Percentiles rank a stretch among this genome's conserved stretches.
These are phyloP conservation scores for Scorias spongiosa DNA, from an alignment of 2,329 filamentous ascomycete species.

Conservation along the genomic window DNA sequence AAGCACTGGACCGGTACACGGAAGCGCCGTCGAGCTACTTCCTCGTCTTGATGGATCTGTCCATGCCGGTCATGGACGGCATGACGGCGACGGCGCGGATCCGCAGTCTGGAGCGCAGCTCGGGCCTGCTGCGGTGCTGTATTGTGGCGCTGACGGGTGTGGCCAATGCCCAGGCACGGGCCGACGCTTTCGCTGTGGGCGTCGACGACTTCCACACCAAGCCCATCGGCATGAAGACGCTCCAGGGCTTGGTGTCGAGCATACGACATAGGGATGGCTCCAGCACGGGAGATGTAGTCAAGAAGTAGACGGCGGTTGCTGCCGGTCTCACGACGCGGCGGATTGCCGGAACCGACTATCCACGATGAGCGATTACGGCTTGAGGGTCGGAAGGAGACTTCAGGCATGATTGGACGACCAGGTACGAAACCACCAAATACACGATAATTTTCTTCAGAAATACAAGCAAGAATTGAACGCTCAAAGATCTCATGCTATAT, in stretches of 20 bases:
- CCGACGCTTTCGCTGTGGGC: constrained; percentile 14
- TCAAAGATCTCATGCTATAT: too few relatives aligned
- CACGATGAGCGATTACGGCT: too few relatives aligned
- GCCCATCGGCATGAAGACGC: constrained; percentile 15
- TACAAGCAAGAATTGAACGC: too few relatives aligned
- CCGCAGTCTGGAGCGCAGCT: constrained; percentile 12
- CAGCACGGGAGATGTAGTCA: too few relatives aligned
- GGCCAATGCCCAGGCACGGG: constrained; percentile 11
- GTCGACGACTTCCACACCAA: constrained; percentile 20
- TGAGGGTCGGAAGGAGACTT: too few relatives aligned
- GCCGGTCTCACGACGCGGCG: too few relatives aligned
- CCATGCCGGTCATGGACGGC: constrained; percentile 22
- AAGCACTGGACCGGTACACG: constrained; percentile 7
- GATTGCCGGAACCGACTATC: too few relatives aligned
- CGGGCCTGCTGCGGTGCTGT: constrained; percentile 2
- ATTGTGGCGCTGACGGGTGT: constrained; percentile 21
- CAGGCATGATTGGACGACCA: too few relatives aligned
- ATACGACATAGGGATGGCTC: background rate
- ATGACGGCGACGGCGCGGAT: constrained; percentile 16
- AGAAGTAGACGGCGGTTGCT: too few relatives aligned
- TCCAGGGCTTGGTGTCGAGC: background rate
- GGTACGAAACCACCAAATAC: too few relatives aligned
- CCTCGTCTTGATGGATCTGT: constrained; percentile 27
- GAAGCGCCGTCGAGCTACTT: constrained; percentile 1
- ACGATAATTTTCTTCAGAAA: too few relatives aligned